These are phyloP conservation scores for Phalaenopsis aphrodite DNA, from an alignment of 106 monocot species.

Conservation along the genomic window DNA sequence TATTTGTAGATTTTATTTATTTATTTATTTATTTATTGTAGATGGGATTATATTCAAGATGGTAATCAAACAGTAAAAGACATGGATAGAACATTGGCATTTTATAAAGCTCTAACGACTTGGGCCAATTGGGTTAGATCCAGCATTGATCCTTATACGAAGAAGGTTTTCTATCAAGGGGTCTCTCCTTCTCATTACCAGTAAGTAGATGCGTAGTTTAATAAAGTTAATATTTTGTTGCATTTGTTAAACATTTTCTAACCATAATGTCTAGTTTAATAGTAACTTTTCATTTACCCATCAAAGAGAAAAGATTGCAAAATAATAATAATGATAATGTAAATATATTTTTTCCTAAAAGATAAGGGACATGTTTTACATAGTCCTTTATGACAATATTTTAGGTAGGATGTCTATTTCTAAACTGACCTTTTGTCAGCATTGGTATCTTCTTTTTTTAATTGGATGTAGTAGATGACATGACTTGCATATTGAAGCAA, in stretches of 20 bases:
- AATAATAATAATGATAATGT: too few species aligned
- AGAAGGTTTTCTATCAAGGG: constrained; percentile 38
- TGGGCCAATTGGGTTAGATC: constrained; percentile 54
- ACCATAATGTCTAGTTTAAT: not conserved
- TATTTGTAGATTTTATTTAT: too few species aligned
- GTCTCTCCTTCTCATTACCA: constrained; percentile 31
- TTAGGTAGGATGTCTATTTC: not conserved
- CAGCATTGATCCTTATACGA: constrained; percentile 21
- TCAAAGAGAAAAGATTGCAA: too few species aligned
- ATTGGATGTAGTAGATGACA: too few species aligned
- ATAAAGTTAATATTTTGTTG: not conserved
- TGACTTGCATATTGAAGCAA: too few species aligned
- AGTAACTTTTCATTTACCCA: not conserved
- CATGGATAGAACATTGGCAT: constrained; percentile 34
- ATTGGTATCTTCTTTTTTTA: too few species aligned
- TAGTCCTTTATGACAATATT: not conserved
- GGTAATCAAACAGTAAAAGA: constrained; percentile 24
- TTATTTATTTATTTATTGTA: constrained; percentile 7
- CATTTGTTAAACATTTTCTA: not conserved
- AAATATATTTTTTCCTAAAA: too few species aligned
- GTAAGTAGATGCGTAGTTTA: constrained; percentile 12
- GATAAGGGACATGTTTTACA: too few species aligned
- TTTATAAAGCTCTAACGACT: constrained; percentile 35
- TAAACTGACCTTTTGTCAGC: not conserved
- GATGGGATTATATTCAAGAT: constrained; percentile 55